These are phyloP conservation scores for Diaporthe sp. DNA, from an alignment of 2,329 filamentous ascomycete genomes.

Conservation along the genomic window DNA sequence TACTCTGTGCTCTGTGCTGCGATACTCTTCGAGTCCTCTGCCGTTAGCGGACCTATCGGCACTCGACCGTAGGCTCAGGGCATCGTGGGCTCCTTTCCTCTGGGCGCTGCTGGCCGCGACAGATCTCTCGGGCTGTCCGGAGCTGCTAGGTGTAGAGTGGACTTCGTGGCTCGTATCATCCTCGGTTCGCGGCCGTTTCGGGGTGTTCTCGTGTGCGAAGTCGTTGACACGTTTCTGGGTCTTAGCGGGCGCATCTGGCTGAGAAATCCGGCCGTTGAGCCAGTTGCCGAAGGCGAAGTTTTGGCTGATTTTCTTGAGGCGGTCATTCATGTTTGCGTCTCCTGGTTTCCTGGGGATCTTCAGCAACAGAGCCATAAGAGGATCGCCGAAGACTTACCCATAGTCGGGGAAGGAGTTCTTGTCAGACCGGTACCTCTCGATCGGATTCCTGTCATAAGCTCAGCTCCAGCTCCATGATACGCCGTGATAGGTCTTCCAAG, in stretches of 20 bases:
- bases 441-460: conserved; percentile 38
- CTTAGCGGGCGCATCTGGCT: neutral
- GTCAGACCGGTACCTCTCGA: conserved; percentile 51
- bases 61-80: conserved; percentile 30
- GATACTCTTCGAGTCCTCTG: conserved; percentile 25
- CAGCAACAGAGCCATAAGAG: conserved; percentile 30
- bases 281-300: conserved; percentile 11
- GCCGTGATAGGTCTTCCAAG: neutral
- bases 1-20: neutral
- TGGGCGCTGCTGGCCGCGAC: neutral
- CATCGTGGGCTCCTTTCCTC: conserved; percentile 22
- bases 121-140: neutral
- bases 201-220: neutral
- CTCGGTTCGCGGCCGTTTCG: conserved; percentile 38
- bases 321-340: conserved; percentile 23
- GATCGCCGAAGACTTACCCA: conserved; percentile 51
- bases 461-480: conserved; percentile 19
- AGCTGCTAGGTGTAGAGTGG: conserved; percentile 12
- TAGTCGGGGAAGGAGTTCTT: conserved; percentile 59
- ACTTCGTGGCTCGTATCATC: neutral
- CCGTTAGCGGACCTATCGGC: conserved; percentile 30
- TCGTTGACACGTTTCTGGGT: conserved; percentile 33
- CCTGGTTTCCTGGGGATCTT: conserved; percentile 33
- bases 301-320: neutral
- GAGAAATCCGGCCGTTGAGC: neutral